These are phyloP conservation scores for Ormosia semicastrata DNA, from an alignment of 306 rosid genomes.

Conservation along the genomic window DNA sequence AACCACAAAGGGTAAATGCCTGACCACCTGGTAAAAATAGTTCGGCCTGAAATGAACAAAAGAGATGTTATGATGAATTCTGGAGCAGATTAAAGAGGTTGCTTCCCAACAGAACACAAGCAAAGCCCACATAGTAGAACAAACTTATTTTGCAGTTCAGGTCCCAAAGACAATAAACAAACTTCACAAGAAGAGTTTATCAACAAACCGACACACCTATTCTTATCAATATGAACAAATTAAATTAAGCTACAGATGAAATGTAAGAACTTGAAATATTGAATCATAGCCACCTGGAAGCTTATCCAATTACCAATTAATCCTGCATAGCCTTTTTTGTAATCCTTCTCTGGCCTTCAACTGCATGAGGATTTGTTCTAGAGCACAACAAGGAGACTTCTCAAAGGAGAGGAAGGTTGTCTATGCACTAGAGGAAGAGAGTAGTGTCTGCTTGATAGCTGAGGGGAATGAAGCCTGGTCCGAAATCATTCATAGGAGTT, in stretches of 20 bases:
- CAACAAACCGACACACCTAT: conserved; percentile 17
- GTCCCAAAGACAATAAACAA: background rate
- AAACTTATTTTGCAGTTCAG: conserved; percentile 2
- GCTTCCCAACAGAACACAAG: conserved; percentile 10
- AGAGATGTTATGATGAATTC: conserved; percentile 16
- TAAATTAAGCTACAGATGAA: background rate
- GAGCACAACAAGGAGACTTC: background rate
- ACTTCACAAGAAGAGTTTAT: conserved; percentile 1
- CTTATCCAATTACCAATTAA: conserved; percentile 16
- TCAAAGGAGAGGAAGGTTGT: background rate
- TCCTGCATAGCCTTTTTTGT: conserved; percentile 19
- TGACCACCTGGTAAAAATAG: conserved; percentile 28
- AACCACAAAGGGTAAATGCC: conserved; percentile 21
- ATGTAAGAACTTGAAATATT: background rate
- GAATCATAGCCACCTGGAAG: conserved; percentile 31
- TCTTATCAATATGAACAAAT: conserved; percentile 23
- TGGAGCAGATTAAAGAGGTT: conserved; percentile 10
- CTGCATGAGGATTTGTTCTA: background rate
- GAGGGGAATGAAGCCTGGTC: conserved; percentile 99
- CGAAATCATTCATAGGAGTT: conserved; percentile 52
- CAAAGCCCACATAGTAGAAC: background rate
- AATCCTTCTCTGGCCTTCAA: conserved; percentile 15
- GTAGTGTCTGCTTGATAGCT: conserved; percentile 21
- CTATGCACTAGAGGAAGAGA: background rate
- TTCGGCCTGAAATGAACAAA: conserved; percentile 10